phyloP scores from a whole-genome alignment of 345 rosid species.

The Populus davidiana region DNA sequence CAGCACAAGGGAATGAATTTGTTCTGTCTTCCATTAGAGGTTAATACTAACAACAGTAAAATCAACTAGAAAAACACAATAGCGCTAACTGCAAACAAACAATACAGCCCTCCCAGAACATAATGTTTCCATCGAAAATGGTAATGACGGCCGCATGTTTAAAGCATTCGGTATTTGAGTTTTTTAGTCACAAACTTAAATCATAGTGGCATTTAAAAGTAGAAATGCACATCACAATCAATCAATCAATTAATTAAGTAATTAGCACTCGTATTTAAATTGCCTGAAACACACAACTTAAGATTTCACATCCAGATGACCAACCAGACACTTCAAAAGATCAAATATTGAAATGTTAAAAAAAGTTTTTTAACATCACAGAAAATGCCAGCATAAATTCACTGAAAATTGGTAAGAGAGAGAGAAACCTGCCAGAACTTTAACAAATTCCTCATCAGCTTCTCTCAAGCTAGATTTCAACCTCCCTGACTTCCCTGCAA shows the following conservation, averaged over 20 bases:
- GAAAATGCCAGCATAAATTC: background rate
- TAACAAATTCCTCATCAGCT: conserved; percentile 79
- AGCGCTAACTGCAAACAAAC: background rate
- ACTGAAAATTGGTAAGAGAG: background rate
- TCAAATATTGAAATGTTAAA: background rate
- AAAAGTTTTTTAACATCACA: background rate
- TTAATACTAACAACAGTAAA: background rate
- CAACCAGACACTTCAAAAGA: background rate
- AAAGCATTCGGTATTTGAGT: background rate
- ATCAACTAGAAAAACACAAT: background rate
- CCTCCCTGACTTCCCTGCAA: conserved; percentile 50
- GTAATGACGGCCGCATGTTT: background rate
- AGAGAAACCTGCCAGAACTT: conserved; percentile 60
- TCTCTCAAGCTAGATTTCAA: conserved; percentile 61
- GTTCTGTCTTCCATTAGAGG: background rate
- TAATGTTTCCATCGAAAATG: background rate
- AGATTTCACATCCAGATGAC: background rate
- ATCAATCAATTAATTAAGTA: background rate
- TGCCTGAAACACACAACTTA: background rate
- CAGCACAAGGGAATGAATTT: background rate
- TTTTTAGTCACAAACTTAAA: background rate
- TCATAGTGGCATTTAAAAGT: background rate
- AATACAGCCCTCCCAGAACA: background rate
- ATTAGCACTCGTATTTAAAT: background rate
- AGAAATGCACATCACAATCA: background rate